phyloP scores from a whole-genome alignment of 345 rosid species.

The Murraya paniculata region DNA sequence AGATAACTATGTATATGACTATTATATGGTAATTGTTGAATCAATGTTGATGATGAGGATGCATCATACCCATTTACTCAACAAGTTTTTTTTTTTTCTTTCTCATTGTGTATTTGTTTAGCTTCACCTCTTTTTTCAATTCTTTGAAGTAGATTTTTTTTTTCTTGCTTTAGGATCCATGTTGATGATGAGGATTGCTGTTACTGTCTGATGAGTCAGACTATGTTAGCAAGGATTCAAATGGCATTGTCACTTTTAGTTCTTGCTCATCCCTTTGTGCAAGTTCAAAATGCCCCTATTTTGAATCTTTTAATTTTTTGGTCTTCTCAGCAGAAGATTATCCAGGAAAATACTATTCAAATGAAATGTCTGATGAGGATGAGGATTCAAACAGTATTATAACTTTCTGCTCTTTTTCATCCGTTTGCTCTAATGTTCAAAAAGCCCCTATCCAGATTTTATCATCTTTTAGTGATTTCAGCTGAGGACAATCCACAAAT shows the following conservation, averaged over 20 bases:
- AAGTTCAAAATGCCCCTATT: not conserved
- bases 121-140: not conserved
- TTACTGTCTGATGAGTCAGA: conserved; percentile 70
- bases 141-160: conserved; percentile 8
- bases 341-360: conserved; percentile 75
- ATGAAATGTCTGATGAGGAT: conserved; percentile 53
- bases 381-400: conserved; percentile 84
- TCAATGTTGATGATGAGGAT: conserved; percentile 27
- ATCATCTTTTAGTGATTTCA: conserved; percentile 24
- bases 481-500: conserved; percentile 69
- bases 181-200: conserved; percentile 80
- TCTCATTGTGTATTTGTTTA: not conserved
- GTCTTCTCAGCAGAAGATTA: conserved; percentile 60
- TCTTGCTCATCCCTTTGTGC: not conserved
- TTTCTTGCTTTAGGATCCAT: conserved; percentile 47
- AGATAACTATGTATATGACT: conserved; percentile 78
- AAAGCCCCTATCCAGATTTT: not conserved
- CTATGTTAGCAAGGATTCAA: conserved; percentile 79
- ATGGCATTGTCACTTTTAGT: conserved; percentile 42
- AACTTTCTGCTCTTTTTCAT: not conserved
- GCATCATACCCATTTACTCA: conserved; percentile 44
- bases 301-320: conserved; percentile 3
- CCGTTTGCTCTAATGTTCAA: not conserved
- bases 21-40: conserved; percentile 52
- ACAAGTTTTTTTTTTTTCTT: conserved; percentile 34